Percentiles rank a stretch among this genome's conserved stretches.
Conservation (phyloP, 2,329 filamentous ascomycete genomes). For the Fusarium irregulare region DNA sequence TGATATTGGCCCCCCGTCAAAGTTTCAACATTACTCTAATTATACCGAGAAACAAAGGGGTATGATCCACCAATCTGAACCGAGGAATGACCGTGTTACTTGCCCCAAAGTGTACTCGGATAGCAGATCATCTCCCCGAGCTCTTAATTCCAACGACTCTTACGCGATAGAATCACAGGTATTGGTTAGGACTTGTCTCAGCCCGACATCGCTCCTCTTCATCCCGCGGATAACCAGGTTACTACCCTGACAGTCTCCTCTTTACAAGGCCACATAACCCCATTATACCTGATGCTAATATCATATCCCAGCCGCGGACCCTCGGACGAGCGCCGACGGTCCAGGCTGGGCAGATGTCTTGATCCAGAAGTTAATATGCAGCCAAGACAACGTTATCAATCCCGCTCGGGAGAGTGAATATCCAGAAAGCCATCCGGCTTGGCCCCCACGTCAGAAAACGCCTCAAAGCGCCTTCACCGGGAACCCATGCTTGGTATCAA, state of each 20-base stretch:
- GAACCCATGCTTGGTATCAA: conserved; percentile 14
- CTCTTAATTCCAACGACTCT: background rate
- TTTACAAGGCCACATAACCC: conserved; percentile 17
- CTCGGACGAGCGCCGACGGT: conserved; percentile 36
- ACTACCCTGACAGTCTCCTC: conserved; percentile 3
- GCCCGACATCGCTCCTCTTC: conserved; percentile 29
- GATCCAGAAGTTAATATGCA: conserved; percentile 17
- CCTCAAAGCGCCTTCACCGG: conserved; percentile 10
- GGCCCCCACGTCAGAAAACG: conserved; percentile 25
- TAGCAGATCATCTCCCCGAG: conserved; percentile 18
- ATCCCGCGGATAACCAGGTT: conserved; percentile 13
- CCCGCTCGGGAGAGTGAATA: conserved; percentile 8
- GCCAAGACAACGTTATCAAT: conserved; percentile 16
- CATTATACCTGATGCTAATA: background rate
- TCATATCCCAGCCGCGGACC: conserved; percentile 34
- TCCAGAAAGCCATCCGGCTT: conserved; percentile 11
- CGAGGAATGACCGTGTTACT: conserved; percentile 1
- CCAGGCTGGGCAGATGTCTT: conserved; percentile 34
- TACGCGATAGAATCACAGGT: conserved; percentile 40
- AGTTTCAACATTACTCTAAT: conserved; percentile 18
- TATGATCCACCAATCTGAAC: conserved; percentile 12
- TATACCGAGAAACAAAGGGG: conserved; percentile 1
- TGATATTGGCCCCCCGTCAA: conserved; percentile 39
- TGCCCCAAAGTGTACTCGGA: conserved; percentile 7
- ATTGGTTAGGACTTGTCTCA: background rate